Evolutionary conservation across 495 filamentous ascomycete species (phyloP).

Genomic region (Aspergillus indologenus): DNA sequence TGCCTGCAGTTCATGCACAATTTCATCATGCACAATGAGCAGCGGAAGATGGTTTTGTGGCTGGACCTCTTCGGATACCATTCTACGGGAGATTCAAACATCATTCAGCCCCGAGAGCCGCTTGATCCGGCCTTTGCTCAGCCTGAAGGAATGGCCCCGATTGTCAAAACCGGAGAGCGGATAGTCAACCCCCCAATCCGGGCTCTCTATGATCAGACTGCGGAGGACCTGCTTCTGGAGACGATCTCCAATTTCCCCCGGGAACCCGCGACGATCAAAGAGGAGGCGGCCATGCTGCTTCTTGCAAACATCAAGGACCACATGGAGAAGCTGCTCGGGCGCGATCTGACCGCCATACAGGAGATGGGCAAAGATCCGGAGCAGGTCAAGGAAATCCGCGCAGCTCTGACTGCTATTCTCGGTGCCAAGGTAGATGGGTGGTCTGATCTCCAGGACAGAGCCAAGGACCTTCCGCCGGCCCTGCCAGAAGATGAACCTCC

Average conservation of each 20-base stretch:
- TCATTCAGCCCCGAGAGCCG: slow-evolving; percentile 45
- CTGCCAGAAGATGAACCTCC: slow-evolving; percentile 40
- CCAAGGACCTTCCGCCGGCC: slow-evolving; percentile 40
- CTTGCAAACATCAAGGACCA: slow-evolving; percentile 50
- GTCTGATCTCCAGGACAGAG: slow-evolving; percentile 44
- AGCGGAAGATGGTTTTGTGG: slow-evolving; percentile 89
- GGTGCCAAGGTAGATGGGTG: slow-evolving; percentile 49
- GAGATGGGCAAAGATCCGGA: slow-evolving; percentile 50
- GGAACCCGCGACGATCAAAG: slow-evolving; percentile 48
- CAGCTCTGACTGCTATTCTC: slow-evolving; percentile 45
- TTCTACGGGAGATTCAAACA: slow-evolving; percentile 52
- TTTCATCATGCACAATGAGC: slow-evolving; percentile 86
- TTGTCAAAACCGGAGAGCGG: slow-evolving; percentile 45
- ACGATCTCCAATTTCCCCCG: slow-evolving; percentile 48
- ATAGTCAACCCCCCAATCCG: slow-evolving; percentile 45
- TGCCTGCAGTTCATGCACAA: slow-evolving; percentile 90
- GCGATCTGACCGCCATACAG: slow-evolving; percentile 45
- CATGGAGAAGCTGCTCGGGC: slow-evolving; percentile 49
- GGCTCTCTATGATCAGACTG: slow-evolving; percentile 47
- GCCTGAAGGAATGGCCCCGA: slow-evolving; percentile 42
- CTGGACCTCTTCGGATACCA: slow-evolving; percentile 74
- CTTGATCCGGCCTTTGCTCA: slow-evolving; percentile 35
- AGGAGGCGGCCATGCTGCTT: slow-evolving; percentile 49
- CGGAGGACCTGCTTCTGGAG: slow-evolving; percentile 45
- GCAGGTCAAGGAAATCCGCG: slow-evolving; percentile 47